Base-by-base conservation (phyloP, 2,329 filamentous ascomycete genomes). In the Coniochaeta hoffmannii region DNA sequence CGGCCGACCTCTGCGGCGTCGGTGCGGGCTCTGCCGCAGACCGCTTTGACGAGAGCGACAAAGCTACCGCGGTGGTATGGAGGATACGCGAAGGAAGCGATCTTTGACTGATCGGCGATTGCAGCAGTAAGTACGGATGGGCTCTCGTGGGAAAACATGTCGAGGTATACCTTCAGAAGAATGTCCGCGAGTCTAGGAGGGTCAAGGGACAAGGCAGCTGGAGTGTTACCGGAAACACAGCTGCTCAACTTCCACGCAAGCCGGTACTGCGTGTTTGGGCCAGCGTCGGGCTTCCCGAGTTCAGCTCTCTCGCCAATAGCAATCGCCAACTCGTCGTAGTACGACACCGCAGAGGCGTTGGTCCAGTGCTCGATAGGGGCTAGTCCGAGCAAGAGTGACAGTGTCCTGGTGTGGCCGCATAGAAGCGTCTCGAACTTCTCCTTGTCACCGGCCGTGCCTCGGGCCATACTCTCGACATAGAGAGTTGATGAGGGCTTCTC, bases 321-420 rank as follows among this genome's bases (percentile, higher is more conserved):
- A 19, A 41, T 3, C 10, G 12, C 7, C 71, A 67, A 38, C 65
- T 68, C 1, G 74, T 46, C 41, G 9, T 15, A 19, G 12, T 4
- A 15, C 15, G 41, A 74, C 4, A 69, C 63, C 3, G 66, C 62
- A 14, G 72, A 76, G 7, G 73, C 62, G 59, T 80, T 79, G 2
- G 78, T 78, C 72, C 73, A 80, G 61, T 74, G 77, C 58, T 80
- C 76, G 8, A 75, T 66, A 1, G 76, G 74, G 0, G 64, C 69
- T 31, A 85, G 60, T 0, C 80, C 82, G 3, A 85, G 64, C 0
- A 85, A 63, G 7, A 79, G 59, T 2, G 76, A 74, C 5, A 82
- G 62, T 0, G 75, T 77, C 0, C 70, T 64, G 0, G 75, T 69
- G 56, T 81, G 68, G 0, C 76, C 76, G 44, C 72, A 71, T 1